A percentile compares a stretch with the other conserved stretches of the same genome.
These are phyloP conservation scores for Coemansia sp. DNA, from an alignment of 371 early-diverging fungal genomes.

Conservation along the genomic window DNA sequence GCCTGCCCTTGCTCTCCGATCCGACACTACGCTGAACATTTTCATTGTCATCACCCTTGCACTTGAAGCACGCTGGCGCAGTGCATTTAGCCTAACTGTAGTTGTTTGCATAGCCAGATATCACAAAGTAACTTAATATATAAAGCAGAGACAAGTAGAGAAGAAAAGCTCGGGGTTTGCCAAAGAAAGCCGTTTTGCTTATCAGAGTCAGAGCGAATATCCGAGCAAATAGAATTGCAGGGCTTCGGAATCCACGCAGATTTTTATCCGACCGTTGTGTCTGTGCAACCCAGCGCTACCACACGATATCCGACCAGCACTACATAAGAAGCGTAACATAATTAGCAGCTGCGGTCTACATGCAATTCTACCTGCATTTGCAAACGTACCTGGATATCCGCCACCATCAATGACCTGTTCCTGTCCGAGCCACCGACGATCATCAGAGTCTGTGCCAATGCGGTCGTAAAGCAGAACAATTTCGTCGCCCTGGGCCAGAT, in stretches of 20 bases:
- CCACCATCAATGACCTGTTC: slow-evolving; percentile 12
- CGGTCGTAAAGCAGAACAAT: slow-evolving; percentile 36
- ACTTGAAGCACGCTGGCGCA: not conserved
- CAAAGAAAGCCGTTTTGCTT: not conserved
- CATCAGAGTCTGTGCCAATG: slow-evolving; percentile 2
- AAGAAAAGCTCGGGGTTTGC: not conserved
- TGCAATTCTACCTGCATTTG: too few species aligned
- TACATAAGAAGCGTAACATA: not conserved
- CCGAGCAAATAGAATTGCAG: not conserved
- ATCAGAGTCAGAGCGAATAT: not conserved
- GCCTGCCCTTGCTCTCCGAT: not conserved
- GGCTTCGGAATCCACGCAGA: not conserved
- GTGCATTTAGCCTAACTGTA: not conserved
- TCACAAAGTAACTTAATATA: not conserved
- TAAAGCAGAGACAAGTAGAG: not conserved
- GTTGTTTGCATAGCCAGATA: not conserved
- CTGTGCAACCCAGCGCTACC: not conserved
- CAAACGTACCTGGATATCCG: slow-evolving; percentile 28
- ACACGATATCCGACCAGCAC: slow-evolving; percentile 40
- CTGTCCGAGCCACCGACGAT: slow-evolving; percentile 28
- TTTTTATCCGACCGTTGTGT: not conserved
- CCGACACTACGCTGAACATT: not conserved
- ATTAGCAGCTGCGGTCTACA: too few species aligned
- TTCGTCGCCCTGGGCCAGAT: slow-evolving; percentile 28
- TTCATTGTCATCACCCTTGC: not conserved